Percentiles rank a stretch among this genome's conserved stretches.
phyloP scores from a whole-genome alignment of 2,329 filamentous ascomycete species.

The Fusarium pseudoanthophilum region DNA sequence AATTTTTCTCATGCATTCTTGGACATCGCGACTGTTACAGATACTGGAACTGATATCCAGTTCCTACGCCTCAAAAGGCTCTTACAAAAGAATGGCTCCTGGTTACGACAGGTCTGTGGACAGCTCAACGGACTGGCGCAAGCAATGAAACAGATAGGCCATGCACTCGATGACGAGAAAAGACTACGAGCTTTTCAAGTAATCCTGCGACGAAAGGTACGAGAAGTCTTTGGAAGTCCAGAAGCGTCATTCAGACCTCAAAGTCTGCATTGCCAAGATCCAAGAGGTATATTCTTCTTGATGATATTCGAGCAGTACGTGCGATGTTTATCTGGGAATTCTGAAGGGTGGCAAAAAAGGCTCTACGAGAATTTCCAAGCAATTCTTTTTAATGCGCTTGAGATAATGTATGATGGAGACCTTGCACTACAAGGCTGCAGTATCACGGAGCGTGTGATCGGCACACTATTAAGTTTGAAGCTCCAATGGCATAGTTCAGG shows the following conservation, averaged over 20 bases:
- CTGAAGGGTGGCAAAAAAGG: fast-evolving
- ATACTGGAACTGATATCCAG: neutral
- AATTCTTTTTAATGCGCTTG: neutral
- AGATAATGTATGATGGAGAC: neutral
- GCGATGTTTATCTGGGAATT: fast-evolving
- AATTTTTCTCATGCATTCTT: neutral
- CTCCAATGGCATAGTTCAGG: fast-evolving
- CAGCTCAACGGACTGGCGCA: neutral
- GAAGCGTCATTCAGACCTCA: neutral
- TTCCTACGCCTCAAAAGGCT: neutral
- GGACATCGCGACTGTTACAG: neutral
- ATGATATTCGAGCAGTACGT: fast-evolving
- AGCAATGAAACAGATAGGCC: neutral
- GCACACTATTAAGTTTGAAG: neutral
- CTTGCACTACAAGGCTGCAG: fast-evolving
- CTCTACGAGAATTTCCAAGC: neutral
- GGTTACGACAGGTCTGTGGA: neutral
- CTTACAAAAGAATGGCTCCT: neutral
- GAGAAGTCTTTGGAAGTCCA: neutral
- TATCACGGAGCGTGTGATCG: fast-evolving
- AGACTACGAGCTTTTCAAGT: neutral
- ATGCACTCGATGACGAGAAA: neutral
- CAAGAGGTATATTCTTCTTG: neutral
- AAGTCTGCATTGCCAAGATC: neutral
- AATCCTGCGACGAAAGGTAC: neutral